phyloP scores from a whole-genome alignment of 345 rosid species.

The Hibiscus trionum region DNA sequence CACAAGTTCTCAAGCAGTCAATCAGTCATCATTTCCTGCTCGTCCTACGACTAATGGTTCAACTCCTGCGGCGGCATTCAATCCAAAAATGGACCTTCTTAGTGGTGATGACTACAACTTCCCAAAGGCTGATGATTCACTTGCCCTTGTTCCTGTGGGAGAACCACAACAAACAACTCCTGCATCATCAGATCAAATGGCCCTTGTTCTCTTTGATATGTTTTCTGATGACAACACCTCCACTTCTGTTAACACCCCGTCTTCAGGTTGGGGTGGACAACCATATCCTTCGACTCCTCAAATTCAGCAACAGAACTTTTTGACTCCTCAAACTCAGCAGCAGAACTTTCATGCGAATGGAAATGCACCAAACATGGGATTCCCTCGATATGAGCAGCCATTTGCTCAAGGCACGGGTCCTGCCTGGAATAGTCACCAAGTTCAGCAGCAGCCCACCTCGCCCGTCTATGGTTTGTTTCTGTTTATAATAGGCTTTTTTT shows the following conservation, averaged over 20 bases:
- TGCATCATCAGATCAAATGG: slow-evolving; percentile 66
- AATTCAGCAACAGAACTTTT: slow-evolving; percentile 19
- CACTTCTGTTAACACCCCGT: slow-evolving; percentile 43
- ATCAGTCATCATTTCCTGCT: slow-evolving; percentile 73
- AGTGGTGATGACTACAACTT: slow-evolving; percentile 83
- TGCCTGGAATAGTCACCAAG: slow-evolving; percentile 68
- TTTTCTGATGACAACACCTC: slow-evolving; percentile 48
- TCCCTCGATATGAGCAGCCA: slow-evolving; percentile 54
- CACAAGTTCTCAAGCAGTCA: slow-evolving; percentile 42
- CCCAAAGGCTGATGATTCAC: slow-evolving; percentile 52
- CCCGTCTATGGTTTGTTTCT: slow-evolving; percentile 53
- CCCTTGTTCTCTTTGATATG: slow-evolving; percentile 82
- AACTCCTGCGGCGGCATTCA: slow-evolving; percentile 32
- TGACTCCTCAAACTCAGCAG: slow-evolving; percentile 52
- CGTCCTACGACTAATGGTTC: slow-evolving; percentile 67
- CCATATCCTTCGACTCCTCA: slow-evolving; percentile 44
- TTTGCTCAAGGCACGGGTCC: slow-evolving; percentile 47
- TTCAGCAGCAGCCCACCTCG: slow-evolving; percentile 45
- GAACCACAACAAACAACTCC: slow-evolving; percentile 50
- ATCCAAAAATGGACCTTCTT: slow-evolving; percentile 81
- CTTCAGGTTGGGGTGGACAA: slow-evolving; percentile 35
- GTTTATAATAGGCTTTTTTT: slow-evolving; percentile 2
- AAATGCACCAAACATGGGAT: slow-evolving; percentile 41
- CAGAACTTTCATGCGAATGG: slow-evolving; percentile 23
- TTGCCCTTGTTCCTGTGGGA: slow-evolving; percentile 82